phyloP scores from a whole-genome alignment of 805 yeast genomes.

The Clavispora vitiphila region DNA sequence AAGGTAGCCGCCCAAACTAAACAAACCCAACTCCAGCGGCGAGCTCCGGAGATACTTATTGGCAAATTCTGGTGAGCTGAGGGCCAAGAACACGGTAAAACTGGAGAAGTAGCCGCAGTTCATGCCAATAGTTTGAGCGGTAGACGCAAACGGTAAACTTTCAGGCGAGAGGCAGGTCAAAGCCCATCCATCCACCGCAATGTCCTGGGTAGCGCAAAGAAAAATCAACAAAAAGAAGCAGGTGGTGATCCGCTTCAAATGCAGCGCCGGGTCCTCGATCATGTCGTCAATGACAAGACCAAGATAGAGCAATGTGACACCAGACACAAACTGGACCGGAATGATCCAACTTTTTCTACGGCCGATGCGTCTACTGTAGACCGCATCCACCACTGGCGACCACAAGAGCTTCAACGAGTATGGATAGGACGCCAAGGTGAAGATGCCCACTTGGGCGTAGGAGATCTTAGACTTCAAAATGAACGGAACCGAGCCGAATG shows the following conservation, averaged over 20 bases:
- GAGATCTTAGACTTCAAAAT: constrained; percentile 75
- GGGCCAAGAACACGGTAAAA: constrained; percentile 85
- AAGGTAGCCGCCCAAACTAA: constrained; percentile 72
- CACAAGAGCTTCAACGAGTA: constrained; percentile 87
- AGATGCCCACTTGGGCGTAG: constrained; percentile 86
- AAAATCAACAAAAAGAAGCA: constrained; percentile 75
- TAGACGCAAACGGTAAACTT: constrained; percentile 85
- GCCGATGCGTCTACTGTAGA: constrained; percentile 64
- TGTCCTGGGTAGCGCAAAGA: constrained; percentile 95
- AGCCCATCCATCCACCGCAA: constrained; percentile 99
- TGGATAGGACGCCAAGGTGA: constrained; percentile 90
- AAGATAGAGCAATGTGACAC: constrained; percentile 58
- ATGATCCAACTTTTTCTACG: constrained; percentile 91
- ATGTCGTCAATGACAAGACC: constrained; percentile 50
- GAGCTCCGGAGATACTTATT: constrained; percentile 68
- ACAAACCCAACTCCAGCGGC: constrained; percentile 61
- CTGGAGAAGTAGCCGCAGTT: constrained; percentile 90
- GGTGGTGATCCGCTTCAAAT: constrained; percentile 55
- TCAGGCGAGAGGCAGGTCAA: constrained; percentile 74
- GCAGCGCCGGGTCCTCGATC: constrained; percentile 45
- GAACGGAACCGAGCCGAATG: constrained; percentile 92
- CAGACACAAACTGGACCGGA: constrained; percentile 83
- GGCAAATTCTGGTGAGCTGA: constrained; percentile 89
- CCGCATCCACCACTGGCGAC: constrained; percentile 94
- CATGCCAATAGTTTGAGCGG: constrained; percentile 95